Evolutionary conservation across 768 basidiomycete species (phyloP).

Genomic region (Rhodocollybia butyracea): DNA sequence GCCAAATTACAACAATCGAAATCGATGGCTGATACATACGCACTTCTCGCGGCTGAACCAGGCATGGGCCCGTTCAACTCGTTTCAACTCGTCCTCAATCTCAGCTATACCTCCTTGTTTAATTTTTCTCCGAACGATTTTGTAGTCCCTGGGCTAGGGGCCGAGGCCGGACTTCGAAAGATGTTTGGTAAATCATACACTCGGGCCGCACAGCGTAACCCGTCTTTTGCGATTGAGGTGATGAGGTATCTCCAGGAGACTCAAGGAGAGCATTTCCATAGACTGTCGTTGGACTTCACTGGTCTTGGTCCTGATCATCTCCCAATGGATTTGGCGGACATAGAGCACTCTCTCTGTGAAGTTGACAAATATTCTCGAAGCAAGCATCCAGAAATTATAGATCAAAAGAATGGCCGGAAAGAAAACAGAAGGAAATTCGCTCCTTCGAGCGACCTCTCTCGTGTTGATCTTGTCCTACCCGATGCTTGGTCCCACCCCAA

Average conservation of each 20-base stretch:
- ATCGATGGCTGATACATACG: slow-evolving; percentile 62
- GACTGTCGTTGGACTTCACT: slow-evolving; percentile 51
- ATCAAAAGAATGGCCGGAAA: slow-evolving; percentile 27
- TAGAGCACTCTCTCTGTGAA: slow-evolving; percentile 80
- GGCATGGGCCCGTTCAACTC: slow-evolving; percentile 75
- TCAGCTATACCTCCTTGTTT: slow-evolving; percentile 55
- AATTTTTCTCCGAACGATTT: slow-evolving; percentile 69
- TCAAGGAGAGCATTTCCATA: slow-evolving; percentile 59
- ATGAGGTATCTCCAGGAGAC: slow-evolving; percentile 61
- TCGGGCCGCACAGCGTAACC: slow-evolving; percentile 21
- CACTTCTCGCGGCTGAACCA: slow-evolving; percentile 54
- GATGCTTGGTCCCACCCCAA: slow-evolving; percentile 54
- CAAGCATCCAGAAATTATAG: slow-evolving; percentile 45
- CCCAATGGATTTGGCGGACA: slow-evolving; percentile 62
- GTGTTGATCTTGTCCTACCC: slow-evolving; percentile 36
- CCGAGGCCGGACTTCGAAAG: slow-evolving; percentile 61
- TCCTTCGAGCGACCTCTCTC: slow-evolving; percentile 20
- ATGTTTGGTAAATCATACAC: slow-evolving; percentile 51
- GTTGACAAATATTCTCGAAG: slow-evolving; percentile 72
- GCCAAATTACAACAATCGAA: slow-evolving; percentile 43
- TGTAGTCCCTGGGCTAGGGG: slow-evolving; percentile 66
- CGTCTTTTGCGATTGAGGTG: slow-evolving; percentile 38
- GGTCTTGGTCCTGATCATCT: slow-evolving; percentile 46
- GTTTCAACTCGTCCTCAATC: slow-evolving; percentile 62
- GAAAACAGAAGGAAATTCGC: slow-evolving; percentile 37